Evolutionary conservation across 177 flowering plant species (phyloP), one percentile per base, ranked within the genome.

Genomic region (Vitis hybrid): DNA sequence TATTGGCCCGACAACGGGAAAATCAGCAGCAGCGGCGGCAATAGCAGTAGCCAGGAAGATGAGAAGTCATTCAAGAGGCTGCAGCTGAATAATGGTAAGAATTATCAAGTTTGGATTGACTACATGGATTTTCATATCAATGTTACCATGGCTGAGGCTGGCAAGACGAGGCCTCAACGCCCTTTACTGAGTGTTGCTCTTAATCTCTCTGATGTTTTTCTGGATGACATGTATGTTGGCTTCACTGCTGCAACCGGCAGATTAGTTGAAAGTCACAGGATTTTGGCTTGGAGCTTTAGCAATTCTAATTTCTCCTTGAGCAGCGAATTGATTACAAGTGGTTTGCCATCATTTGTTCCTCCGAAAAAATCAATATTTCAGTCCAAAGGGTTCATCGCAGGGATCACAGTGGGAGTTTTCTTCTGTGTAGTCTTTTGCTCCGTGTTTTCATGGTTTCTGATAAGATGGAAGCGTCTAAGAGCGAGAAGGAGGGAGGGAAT

Each of bases 41-140:
- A 34, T 34, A 34, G 45, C 45, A 17, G n/a, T 62, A 3, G 15
- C 34, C 65, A 55, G 21, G 58, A 60, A 17, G 75, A 66, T 11
- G 65, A 64, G 54, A 55, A 52, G 3, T 51, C 67, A 1, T 87
- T 86, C 70, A 52, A 74, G 70, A 51, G 60, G 4, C 60, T 85
- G 83, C 69, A 62, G 70, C 79, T 93, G 39, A 91, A 91, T 63
- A 73, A 72, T 78, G 98, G 97, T 11, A 85, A 60, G 4, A 89
- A 87, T 65, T 91, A 88, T 74, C 96, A 89, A 60, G 96, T 83
- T 59, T 92, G 97, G 97, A 81, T 89, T 65, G 97, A 89, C 60
- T 89, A 83, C 74, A 6, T 32, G 1, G 83, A 77, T 76, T 74
- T 57, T 32, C 15, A 52, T 6, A 58, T 93, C 4, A 87, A 80